phyloP scores from a whole-genome alignment of 805 yeast species.

The Candida wancherniae region DNA sequence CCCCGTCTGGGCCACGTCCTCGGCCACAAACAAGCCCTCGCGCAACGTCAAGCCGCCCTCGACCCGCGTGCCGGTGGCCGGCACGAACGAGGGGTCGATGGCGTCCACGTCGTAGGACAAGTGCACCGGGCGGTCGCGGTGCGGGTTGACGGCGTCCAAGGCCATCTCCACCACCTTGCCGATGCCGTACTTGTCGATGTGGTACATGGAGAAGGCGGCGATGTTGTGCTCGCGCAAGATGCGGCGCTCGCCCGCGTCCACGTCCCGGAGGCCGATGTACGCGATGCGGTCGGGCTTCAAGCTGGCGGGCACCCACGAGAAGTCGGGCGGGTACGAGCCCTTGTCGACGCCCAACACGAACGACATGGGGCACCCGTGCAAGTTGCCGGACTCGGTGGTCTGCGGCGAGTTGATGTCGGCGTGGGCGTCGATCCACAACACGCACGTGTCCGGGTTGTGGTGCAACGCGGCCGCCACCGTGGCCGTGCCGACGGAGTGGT shows the following conservation, averaged over 20 bases:
- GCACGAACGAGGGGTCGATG: conserved; percentile 88
- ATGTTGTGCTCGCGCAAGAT: conserved; percentile 68
- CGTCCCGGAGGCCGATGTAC: conserved; percentile 91
- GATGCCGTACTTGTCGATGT: conserved; percentile 90
- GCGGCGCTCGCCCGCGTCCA: conserved; percentile 79
- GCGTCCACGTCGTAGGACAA: conserved; percentile 95
- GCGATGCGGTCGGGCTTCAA: conserved; percentile 71
- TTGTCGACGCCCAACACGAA: conserved; percentile 79
- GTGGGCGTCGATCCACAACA: conserved; percentile 96
- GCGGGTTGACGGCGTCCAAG: conserved; percentile 68
- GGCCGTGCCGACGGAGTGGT: conserved; percentile 93
- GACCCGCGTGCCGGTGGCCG: conserved; percentile 97
- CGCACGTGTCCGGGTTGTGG: conserved; percentile 79
- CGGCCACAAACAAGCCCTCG: conserved; percentile 90
- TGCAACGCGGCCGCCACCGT: conserved; percentile 81
- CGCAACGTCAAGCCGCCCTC: conserved; percentile 93
- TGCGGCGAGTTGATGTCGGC: conserved; percentile 92
- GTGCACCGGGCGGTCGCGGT: conserved; percentile 67
- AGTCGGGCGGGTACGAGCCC: conserved; percentile 64
- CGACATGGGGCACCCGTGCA: conserved; percentile 95
- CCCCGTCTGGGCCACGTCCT: conserved; percentile 89
- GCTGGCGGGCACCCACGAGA: conserved; percentile 72
- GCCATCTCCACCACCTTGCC: conserved; percentile 92
- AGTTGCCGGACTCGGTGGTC: conserved; percentile 80
- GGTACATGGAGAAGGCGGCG: conserved; percentile 91